These are phyloP conservation scores for Xanthoconium purpureum DNA, from an alignment of 768 basidiomycete species.

Conservation along the genomic window DNA sequence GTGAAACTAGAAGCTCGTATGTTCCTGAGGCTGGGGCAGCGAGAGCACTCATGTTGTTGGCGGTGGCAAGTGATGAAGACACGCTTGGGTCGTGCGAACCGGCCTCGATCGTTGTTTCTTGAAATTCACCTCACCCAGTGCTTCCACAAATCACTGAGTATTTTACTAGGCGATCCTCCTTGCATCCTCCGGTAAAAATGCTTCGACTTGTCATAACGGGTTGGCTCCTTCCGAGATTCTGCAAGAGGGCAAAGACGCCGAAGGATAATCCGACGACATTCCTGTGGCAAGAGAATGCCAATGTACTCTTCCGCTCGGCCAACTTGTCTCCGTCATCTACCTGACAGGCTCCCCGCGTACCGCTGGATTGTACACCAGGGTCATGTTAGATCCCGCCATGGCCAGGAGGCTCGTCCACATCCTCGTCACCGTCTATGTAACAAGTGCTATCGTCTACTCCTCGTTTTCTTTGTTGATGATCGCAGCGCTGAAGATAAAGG, in stretches of 20 bases:
- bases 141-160: too few species aligned
- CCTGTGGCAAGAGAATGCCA: conserved; percentile 14
- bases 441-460: conserved; percentile 31
- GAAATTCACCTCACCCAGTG: too few species aligned
- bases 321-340: not conserved
- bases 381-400: conserved; percentile 10
- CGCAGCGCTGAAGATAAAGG: conserved; percentile 6
- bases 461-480: conserved; percentile 24
- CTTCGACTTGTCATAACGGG: too few species aligned
- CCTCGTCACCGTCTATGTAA: conserved; percentile 22
- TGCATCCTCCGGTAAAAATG: too few species aligned
- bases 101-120: too few species aligned
- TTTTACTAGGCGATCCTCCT: too few species aligned
- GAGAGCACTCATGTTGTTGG: not conserved
- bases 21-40: conserved; percentile 1
- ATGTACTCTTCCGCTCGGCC: conserved; percentile 2
- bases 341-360: not conserved
- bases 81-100: too few species aligned
- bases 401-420: conserved; percentile 13
- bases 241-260: not conserved
- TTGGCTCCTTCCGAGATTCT: not conserved
- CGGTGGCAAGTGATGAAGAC: not conserved
- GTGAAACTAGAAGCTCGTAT: conserved; percentile 23
- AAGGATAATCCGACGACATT: not conserved
- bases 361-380: not conserved